These are phyloP conservation scores for Penicillium sp. DNA, from an alignment of 2,329 filamentous ascomycete genomes.

Conservation along the genomic window DNA sequence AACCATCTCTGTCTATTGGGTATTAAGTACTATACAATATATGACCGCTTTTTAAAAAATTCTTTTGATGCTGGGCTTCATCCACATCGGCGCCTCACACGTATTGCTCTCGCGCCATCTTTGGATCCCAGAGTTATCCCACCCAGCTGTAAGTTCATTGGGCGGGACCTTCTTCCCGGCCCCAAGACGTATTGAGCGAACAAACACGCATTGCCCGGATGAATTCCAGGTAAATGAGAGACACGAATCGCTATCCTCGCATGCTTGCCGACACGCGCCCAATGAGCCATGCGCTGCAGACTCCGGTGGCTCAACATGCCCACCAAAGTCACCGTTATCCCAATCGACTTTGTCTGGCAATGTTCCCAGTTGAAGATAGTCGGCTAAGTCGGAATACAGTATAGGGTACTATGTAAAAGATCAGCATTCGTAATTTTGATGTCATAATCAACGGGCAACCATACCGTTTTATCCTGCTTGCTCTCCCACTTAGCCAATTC, in stretches of 20 bases:
- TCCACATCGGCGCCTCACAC: slow-evolving; percentile 24
- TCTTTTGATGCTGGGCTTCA: slow-evolving; percentile 27
- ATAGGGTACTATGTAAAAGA: slow-evolving; percentile 16
- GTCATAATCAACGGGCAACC: background rate
- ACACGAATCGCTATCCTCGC: slow-evolving; percentile 24
- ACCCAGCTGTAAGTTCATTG: slow-evolving; percentile 24
- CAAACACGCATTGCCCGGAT: slow-evolving; percentile 23
- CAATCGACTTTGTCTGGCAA: slow-evolving; percentile 27
- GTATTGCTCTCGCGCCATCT: slow-evolving; percentile 17
- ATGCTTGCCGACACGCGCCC: slow-evolving; percentile 28
- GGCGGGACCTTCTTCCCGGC: slow-evolving; percentile 9
- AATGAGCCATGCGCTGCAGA: slow-evolving; percentile 29
- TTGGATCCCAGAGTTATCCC: slow-evolving; percentile 29
- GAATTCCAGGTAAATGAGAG: slow-evolving; percentile 28
- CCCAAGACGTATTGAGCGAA: slow-evolving; percentile 25
- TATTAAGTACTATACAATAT: background rate
- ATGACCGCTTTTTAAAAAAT: slow-evolving; percentile 20
- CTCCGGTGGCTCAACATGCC: slow-evolving; percentile 27
- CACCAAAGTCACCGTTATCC: slow-evolving; percentile 38
- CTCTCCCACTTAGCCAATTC: slow-evolving; percentile 49
- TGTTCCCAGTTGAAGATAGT: slow-evolving; percentile 27
- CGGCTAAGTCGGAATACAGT: slow-evolving; percentile 31
- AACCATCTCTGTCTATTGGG: background rate
- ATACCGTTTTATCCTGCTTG: slow-evolving; percentile 21
- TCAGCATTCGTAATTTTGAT: background rate